Conservation (phyloP, 441 rosid genomes). For the Pelargonium citronellum region DNA sequence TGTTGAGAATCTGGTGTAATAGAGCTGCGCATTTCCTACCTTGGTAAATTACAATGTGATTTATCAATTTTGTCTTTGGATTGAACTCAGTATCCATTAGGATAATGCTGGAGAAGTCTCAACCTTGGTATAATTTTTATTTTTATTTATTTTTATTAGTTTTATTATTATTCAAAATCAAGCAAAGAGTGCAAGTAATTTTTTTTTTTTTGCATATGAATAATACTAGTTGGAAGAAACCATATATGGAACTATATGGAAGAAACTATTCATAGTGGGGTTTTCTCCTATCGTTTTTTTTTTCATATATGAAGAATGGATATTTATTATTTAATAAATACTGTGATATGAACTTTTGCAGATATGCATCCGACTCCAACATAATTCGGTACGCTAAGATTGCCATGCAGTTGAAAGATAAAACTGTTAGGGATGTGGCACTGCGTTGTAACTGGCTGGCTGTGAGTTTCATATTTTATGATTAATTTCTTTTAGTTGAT, state of each 20-base stretch:
- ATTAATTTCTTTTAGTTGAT: not conserved
- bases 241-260: not conserved
- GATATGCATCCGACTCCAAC: slow-evolving; percentile 46
- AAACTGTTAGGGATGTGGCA: slow-evolving; percentile 76
- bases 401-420: slow-evolving; percentile 56
- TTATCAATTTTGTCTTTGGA: not conserved
- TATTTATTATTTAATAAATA: not conserved
- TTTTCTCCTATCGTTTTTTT: not conserved
- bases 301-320: not conserved
- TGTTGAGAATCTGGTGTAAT: too few species aligned
- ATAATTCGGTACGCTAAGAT: slow-evolving; percentile 65
- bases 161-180: not conserved
- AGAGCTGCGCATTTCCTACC: not conserved
- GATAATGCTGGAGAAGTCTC: not conserved
- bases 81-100: not conserved
- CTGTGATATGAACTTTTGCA: slow-evolving; percentile 23
- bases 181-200: not conserved
- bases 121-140: not conserved
- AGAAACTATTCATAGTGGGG: not conserved
- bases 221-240: not conserved
- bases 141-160: too few species aligned
- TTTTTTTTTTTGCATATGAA: not conserved
- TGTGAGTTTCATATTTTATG: slow-evolving; percentile 37
- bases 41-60: not conserved
- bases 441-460: slow-evolving; percentile 75